A percentile compares a stretch with the other conserved stretches of the same genome.
phyloP scores from a whole-genome alignment of 306 rosid genomes.

The Aeschynomene evenia region DNA sequence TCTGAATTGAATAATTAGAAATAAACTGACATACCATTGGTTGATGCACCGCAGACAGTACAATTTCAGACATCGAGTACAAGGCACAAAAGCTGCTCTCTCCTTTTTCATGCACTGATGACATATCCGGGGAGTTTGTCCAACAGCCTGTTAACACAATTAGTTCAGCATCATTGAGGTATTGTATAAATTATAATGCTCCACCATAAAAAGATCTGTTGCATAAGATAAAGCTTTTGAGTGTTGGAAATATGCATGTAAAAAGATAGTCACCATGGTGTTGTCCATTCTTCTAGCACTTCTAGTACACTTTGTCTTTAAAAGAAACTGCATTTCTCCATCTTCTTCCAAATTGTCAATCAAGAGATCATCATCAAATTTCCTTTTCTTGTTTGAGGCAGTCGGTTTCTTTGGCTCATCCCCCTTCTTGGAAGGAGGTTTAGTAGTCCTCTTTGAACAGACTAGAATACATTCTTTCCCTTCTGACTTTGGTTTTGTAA shows the following conservation, averaged over 20 bases:
- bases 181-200: background rate
- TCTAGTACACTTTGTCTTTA: constrained; percentile 41
- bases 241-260: background rate
- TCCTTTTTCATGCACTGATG: constrained; percentile 74
- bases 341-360: constrained; percentile 30
- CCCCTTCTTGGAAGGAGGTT: constrained; percentile 25
- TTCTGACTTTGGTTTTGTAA: constrained; percentile 1
- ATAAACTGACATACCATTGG: constrained; percentile 52
- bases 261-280: constrained; percentile 25
- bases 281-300: constrained; percentile 31
- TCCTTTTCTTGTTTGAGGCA: constrained; percentile 31
- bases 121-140: constrained; percentile 40
- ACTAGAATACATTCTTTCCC: constrained; percentile 18
- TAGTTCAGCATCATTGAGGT: constrained; percentile 16
- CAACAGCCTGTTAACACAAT: constrained; percentile 37
- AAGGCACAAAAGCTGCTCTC: constrained; percentile 44
- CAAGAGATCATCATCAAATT: constrained; percentile 29
- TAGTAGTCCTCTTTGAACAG: constrained; percentile 5
- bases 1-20: background rate
- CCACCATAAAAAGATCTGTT: background rate
- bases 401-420: constrained; percentile 29
- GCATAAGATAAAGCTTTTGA: constrained; percentile 11
- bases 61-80: constrained; percentile 56
- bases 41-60: constrained; percentile 66
- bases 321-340: constrained; percentile 27